Evolutionary conservation across 1,284 basidiomycete species (phyloP), one percentile per base, ranked within the genome.

Genomic region (Tylopilus sp.): DNA sequence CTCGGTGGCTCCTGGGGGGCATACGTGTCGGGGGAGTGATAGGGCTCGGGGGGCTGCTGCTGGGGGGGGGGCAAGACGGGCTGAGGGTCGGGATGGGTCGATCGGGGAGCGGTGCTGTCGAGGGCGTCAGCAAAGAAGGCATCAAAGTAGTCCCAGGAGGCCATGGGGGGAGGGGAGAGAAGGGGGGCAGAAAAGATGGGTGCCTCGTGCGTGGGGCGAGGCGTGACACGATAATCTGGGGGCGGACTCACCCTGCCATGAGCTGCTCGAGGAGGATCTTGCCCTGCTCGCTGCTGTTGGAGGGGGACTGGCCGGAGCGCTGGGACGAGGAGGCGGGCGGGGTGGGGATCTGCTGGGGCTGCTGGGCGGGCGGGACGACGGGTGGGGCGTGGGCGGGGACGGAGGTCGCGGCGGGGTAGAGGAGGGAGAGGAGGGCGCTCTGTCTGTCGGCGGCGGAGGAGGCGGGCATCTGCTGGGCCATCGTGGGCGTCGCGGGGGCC

Each of bases 231-330:
- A 50, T 50, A 36, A 46, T 44, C 41, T 33, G 9, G 13, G 22
- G 11, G 17, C 4, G 19, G 26, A 77, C 85, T 75, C 66, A 90
- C 88, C 86, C 84, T 54, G 83, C 77, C 84, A 91, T 88, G 56
- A 91, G 74, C 65, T 90, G 86, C 60, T 91, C 89, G 53, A 91
- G 71, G 59, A 91, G 69, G 55, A 84, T 76, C 72, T 90, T 88
- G 47, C 85, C 85, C 65, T 88, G 86, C 1, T 88, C 85, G 57
- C 76, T 83, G 59, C 74, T 77, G 51, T 58, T 71, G 11, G 78
- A 72, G 11, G 82, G 79, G 25, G 80, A 81, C 47, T 79, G 74
- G 43, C 76, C 79, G 14, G 80, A 75, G 65, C 84, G 74, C 62
- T 82, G 80, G 0, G 83, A 61, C 10, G 58, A 80, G 5, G 86